Evolutionary conservation across 805 yeast species (phyloP).

Genomic region (Komagataella mondaviorum): DNA sequence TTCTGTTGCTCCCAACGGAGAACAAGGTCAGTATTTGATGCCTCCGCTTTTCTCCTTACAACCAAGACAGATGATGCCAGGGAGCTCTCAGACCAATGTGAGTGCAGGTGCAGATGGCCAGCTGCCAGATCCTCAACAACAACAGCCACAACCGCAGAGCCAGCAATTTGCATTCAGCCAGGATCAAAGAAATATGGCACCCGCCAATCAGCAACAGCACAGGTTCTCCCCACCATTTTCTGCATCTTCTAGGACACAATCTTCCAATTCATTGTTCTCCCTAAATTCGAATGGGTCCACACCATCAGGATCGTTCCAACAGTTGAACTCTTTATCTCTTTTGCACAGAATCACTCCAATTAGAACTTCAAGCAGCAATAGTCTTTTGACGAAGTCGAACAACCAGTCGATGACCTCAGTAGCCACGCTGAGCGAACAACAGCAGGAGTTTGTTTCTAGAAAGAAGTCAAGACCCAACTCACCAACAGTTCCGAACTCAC

Average conservation of each 20-base stretch:
- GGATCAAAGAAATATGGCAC: slow-evolving; percentile 1
- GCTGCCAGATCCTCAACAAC: slow-evolving; percentile 1
- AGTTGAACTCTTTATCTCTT: slow-evolving; percentile 43
- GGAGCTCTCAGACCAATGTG: background rate
- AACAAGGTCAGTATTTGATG: slow-evolving; percentile 3
- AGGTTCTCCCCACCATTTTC: slow-evolving; percentile 14
- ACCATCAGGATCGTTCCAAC: slow-evolving; percentile 32
- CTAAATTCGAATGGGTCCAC: slow-evolving; percentile 13
- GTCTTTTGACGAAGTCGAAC: slow-evolving; percentile 3
- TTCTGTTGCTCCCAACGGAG: slow-evolving; percentile 9
- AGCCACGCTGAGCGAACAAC: slow-evolving; percentile 27
- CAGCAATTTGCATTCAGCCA: slow-evolving; percentile 5
- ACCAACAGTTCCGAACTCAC: slow-evolving; percentile 9
- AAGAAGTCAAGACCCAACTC: slow-evolving; percentile 26
- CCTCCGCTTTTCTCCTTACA: background rate
- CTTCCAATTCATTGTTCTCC: slow-evolving; percentile 17
- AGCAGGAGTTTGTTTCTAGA: slow-evolving; percentile 1
- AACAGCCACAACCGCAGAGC: slow-evolving; percentile 1
- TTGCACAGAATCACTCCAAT: slow-evolving; percentile 10
- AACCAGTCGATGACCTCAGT: slow-evolving; percentile 12
- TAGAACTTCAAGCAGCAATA: slow-evolving; percentile 2
- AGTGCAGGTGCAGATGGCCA: background rate
- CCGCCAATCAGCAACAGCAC: slow-evolving; percentile 1
- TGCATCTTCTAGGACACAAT: slow-evolving; percentile 17
- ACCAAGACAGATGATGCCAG: background rate